Conservation (phyloP, 805 yeast genomes). For the Metschnikowia bowlesiae region DNA sequence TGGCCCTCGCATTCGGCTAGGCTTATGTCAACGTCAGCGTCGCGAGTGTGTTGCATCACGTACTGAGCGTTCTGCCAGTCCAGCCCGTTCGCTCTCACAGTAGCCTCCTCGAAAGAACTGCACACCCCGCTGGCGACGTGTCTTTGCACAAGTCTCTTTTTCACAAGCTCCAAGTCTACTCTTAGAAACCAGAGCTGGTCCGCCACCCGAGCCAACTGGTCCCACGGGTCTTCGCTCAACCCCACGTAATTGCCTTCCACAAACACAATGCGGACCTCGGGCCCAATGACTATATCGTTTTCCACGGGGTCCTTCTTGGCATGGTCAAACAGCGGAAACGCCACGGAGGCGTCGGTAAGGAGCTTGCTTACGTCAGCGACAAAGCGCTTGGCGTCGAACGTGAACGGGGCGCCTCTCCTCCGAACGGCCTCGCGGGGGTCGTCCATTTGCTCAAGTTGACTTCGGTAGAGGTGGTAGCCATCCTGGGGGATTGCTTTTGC, state of each 20-base stretch:
- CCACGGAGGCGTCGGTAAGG: slow-evolving; percentile 29
- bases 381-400: slow-evolving; percentile 60
- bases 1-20: not conserved
- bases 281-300: slow-evolving; percentile 43
- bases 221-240: slow-evolving; percentile 59
- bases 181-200: slow-evolving; percentile 50
- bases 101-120: slow-evolving; percentile 45
- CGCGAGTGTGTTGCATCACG: slow-evolving; percentile 18
- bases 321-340: slow-evolving; percentile 74
- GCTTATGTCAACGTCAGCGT: slow-evolving; percentile 12
- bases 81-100: slow-evolving; percentile 45
- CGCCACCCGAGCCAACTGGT: slow-evolving; percentile 34
- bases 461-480: slow-evolving; percentile 36
- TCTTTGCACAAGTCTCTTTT: slow-evolving; percentile 58
- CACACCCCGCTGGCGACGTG: slow-evolving; percentile 61
- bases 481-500: slow-evolving; percentile 35
- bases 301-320: slow-evolving; percentile 65
- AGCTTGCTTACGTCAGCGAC: slow-evolving; percentile 21
- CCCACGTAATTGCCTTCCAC: slow-evolving; percentile 76
- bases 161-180: slow-evolving; percentile 42
- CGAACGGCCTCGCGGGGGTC: slow-evolving; percentile 55
- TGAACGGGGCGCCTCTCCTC: slow-evolving; percentile 80
- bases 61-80: slow-evolving; percentile 63
- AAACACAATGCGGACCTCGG: slow-evolving; percentile 51
- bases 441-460: slow-evolving; percentile 34